Percentiles rank a stretch among this genome's conserved stretches.
Evolutionary conservation across 805 yeast species (phyloP).

Genomic region (Candida ponderosae): DNA sequence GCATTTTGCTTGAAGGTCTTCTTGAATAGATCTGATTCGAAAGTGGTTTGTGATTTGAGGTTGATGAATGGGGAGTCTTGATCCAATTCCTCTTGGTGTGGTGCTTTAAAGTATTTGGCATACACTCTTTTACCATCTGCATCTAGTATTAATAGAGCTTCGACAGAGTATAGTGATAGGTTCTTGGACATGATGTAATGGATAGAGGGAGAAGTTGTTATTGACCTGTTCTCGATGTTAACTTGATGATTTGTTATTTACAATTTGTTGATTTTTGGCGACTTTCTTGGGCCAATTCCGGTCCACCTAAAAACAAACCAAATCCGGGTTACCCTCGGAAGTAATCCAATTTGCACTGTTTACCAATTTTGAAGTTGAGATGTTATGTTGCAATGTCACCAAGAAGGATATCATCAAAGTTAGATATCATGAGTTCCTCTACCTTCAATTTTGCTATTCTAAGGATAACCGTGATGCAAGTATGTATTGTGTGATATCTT

Average conservation of each 20-base stretch:
- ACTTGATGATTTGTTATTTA: background rate
- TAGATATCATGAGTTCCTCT: slow-evolving; percentile 18
- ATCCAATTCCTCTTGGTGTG: slow-evolving; percentile 34
- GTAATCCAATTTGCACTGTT: too few relatives aligned
- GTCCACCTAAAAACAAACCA: too few relatives aligned
- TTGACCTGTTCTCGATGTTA: background rate
- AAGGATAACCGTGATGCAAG: slow-evolving; percentile 43
- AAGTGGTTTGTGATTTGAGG: slow-evolving; percentile 60
- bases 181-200: slow-evolving; percentile 30
- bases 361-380: too few relatives aligned
- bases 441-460: slow-evolving; percentile 40
- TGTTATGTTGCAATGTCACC: too few relatives aligned
- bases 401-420: too few relatives aligned
- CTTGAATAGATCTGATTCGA: slow-evolving; percentile 62
- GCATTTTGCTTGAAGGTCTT: slow-evolving; percentile 78
- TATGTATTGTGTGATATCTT: slow-evolving; percentile 9
- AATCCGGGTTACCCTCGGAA: too few relatives aligned
- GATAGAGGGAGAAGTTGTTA: too few relatives aligned
- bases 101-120: slow-evolving; percentile 77
- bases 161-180: slow-evolving; percentile 70
- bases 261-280: too few relatives aligned
- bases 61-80: slow-evolving; percentile 27
- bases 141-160: slow-evolving; percentile 77
- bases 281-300: too few relatives aligned
- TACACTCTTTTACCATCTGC: slow-evolving; percentile 71